Evolutionary conservation across 2,329 filamentous ascomycete genomes (phyloP).

Genomic region (Fusarium tanahbumbuense): DNA sequence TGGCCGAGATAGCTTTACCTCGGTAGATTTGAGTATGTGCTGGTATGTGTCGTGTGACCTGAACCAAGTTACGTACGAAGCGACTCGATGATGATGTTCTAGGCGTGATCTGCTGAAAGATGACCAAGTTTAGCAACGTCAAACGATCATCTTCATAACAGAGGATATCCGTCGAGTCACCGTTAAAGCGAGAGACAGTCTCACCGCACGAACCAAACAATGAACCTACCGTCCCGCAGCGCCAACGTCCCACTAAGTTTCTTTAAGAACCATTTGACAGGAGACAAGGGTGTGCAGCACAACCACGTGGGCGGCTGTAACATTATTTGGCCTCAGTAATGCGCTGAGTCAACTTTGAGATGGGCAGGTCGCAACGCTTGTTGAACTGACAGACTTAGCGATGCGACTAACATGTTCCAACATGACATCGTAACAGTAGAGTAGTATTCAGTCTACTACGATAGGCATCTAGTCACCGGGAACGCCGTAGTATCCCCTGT

Average conservation of each 20-base stretch:
- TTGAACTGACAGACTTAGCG: background rate
- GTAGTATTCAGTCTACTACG: conserved; percentile 1
- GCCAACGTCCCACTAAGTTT: conserved; percentile 3
- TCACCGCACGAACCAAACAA: conserved; percentile 19
- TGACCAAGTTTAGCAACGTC: background rate
- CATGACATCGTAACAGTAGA: background rate
- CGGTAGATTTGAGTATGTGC: background rate
- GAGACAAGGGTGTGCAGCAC: conserved; percentile 15
- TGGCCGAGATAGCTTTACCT: background rate
- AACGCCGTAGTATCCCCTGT: conserved; percentile 13
- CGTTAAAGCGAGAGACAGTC: conserved; percentile 1
- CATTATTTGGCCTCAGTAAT: conserved; percentile 3
- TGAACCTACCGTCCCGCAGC: conserved; percentile 12
- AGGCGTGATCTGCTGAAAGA: background rate
- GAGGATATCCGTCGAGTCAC: conserved; percentile 4
- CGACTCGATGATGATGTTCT: background rate
- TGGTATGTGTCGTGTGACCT: background rate
- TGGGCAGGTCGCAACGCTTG: background rate
- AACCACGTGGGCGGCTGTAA: conserved; percentile 23
- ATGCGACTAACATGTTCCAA: background rate
- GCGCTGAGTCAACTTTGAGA: background rate
- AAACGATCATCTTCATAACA: background rate
- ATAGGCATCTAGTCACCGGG: conserved; percentile 12
- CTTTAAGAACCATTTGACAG: conserved; percentile 18
- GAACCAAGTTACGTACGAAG: background rate